A percentile compares a stretch with the other conserved stretches of the same genome.
Conservation (phyloP, 176 grass and related monocot genomes). For the Juncus effusus region DNA sequence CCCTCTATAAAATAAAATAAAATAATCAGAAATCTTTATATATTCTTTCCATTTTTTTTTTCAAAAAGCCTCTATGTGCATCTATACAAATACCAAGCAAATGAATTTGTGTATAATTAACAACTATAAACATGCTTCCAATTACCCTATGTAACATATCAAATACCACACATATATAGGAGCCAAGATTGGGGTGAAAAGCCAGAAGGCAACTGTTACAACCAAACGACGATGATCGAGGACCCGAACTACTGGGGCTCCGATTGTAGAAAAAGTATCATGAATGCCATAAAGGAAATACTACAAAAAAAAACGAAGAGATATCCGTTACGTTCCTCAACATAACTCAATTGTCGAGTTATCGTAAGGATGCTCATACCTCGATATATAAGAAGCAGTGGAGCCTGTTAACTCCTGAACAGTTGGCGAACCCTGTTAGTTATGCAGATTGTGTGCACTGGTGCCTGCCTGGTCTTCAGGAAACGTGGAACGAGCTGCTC, state of each 20-base stretch:
- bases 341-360: slow-evolving; percentile 35
- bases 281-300: slow-evolving; percentile 49
- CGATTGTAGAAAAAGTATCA: slow-evolving; percentile 55
- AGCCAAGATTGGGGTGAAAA: slow-evolving; percentile 70
- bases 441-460: slow-evolving; percentile 37
- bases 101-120: no score
- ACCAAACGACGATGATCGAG: slow-evolving; percentile 61
- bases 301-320: slow-evolving; percentile 42
- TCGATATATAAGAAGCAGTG: slow-evolving; percentile 36
- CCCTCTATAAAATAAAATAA: no score
- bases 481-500: slow-evolving; percentile 42
- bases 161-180: slow-evolving; percentile 24
- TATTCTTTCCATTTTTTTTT: no score
- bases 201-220: slow-evolving; percentile 66
- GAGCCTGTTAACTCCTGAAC: not conserved
- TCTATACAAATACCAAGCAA: no score
- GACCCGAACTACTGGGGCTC: slow-evolving; percentile 70
- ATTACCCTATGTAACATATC: no score
- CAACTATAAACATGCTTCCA: no score
- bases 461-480: slow-evolving; percentile 37
- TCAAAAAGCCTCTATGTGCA: no score
- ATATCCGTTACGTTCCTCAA: slow-evolving; percentile 37
- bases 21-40: no score
- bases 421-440: slow-evolving; percentile 29
- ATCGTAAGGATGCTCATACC: slow-evolving; percentile 34